phyloP scores from a whole-genome alignment of 805 yeast genomes.

The Saccharomyces cerevisiae region DNA sequence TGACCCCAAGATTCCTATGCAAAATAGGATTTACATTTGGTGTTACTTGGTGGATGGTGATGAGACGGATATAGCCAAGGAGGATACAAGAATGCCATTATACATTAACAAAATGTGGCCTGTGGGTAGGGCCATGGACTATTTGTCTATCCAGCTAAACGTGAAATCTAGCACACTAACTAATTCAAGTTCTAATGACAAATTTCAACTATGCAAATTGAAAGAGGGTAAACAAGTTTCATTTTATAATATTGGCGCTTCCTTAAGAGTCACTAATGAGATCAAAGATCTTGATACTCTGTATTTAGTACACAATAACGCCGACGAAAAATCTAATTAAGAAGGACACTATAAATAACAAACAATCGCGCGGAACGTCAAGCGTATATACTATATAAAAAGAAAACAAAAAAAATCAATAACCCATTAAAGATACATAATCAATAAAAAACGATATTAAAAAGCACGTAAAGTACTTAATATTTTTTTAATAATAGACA shows the following conservation, averaged over 20 bases:
- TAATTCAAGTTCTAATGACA: slow-evolving; percentile 10
- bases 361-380: too few relatives aligned
- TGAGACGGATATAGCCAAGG: slow-evolving; percentile 4
- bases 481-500: background rate
- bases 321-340: background rate
- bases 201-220: slow-evolving; percentile 20
- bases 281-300: slow-evolving; percentile 20
- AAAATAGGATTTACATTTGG: slow-evolving; percentile 22
- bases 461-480: background rate
- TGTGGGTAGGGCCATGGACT: slow-evolving; percentile 27
- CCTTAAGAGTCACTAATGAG: slow-evolving; percentile 15
- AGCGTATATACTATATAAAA: background rate
- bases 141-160: slow-evolving; percentile 18
- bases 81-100: slow-evolving; percentile 8
- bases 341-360: background rate
- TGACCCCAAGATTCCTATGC: slow-evolving; percentile 20
- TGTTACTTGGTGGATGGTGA: slow-evolving; percentile 17
- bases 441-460: background rate
- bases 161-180: slow-evolving; percentile 18
- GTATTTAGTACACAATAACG: slow-evolving; percentile 24
- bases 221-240: background rate
- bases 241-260: slow-evolving; percentile 5
- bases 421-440: background rate
- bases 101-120: slow-evolving; percentile 29
- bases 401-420: background rate